Conservation (phyloP, 768 basidiomycete genomes). For the Tricholomella constricta region DNA sequence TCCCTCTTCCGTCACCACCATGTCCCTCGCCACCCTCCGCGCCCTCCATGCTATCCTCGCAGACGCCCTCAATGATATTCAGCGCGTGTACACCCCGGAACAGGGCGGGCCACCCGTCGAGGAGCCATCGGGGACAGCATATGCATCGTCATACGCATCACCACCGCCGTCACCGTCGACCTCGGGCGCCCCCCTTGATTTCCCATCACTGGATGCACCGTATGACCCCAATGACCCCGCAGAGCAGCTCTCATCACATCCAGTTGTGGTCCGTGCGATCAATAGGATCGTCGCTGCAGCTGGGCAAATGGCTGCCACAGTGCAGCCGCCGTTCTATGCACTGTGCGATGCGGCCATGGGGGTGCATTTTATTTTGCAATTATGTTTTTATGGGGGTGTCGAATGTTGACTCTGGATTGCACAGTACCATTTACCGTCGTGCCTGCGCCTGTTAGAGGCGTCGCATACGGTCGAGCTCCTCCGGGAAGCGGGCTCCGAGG, state of each 20-base stretch:
- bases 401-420: background rate
- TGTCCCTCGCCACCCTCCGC: slow-evolving; percentile 66
- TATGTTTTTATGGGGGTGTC: background rate
- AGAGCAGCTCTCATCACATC: slow-evolving; percentile 61
- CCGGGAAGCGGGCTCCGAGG: slow-evolving; percentile 58
- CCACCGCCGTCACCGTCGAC: slow-evolving; percentile 33
- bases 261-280: slow-evolving; percentile 59
- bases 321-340: slow-evolving; percentile 70
- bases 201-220: slow-evolving; percentile 57
- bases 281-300: slow-evolving; percentile 69
- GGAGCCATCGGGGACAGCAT: background rate
- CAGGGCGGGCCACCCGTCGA: slow-evolving; percentile 11
- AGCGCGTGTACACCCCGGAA: slow-evolving; percentile 51
- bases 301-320: slow-evolving; percentile 64
- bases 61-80: slow-evolving; percentile 69
- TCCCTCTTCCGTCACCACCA: slow-evolving; percentile 20
- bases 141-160: slow-evolving; percentile 29
- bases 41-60: slow-evolving; percentile 68
- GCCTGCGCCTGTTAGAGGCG: slow-evolving; percentile 72
- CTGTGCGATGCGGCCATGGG: slow-evolving; percentile 74
- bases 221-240: slow-evolving; percentile 46
- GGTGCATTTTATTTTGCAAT: slow-evolving; percentile 40
- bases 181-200: slow-evolving; percentile 40
- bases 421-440: slow-evolving; percentile 78
- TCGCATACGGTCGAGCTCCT: slow-evolving; percentile 72